Conservation (phyloP, 164 flowering plant species). For the Kingdonia uniflora region DNA sequence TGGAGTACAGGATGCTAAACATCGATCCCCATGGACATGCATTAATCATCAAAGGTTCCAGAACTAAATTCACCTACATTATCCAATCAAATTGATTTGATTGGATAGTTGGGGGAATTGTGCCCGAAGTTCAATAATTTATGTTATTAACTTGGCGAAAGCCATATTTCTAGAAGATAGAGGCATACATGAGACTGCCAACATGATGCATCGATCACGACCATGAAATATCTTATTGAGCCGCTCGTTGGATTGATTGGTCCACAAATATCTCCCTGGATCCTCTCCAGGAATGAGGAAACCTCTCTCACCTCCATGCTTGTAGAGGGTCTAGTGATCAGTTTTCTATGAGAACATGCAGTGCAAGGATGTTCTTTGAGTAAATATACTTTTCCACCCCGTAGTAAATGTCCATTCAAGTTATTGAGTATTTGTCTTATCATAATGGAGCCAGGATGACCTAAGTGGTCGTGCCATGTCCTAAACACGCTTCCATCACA, state of each 20-base stretch:
- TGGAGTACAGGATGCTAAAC: no score
- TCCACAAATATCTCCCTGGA: slow-evolving; percentile 2
- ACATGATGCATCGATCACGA: no score
- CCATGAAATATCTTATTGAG: neutral
- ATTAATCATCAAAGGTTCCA: no score
- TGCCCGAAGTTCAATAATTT: no score
- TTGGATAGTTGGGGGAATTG: no score
- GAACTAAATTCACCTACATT: no score
- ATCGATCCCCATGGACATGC: no score
- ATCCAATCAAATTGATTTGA: no score
- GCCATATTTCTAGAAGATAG: no score
- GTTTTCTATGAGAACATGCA: slow-evolving; percentile 1
- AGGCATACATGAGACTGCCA: no score
- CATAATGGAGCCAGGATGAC: neutral
- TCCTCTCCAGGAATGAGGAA: neutral
- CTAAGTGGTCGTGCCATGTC: neutral
- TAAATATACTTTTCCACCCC: neutral
- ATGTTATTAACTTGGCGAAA: no score
- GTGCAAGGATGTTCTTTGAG: neutral
- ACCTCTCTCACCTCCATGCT: neutral
- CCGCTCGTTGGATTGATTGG: neutral
- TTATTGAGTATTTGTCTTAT: neutral
- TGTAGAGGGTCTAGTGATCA: neutral
- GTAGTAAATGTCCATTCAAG: neutral
- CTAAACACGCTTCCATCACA: no score